Base-by-base conservation (phyloP, 108 stramenopile genomes). In the Discostella pseudostelligera region DNA sequence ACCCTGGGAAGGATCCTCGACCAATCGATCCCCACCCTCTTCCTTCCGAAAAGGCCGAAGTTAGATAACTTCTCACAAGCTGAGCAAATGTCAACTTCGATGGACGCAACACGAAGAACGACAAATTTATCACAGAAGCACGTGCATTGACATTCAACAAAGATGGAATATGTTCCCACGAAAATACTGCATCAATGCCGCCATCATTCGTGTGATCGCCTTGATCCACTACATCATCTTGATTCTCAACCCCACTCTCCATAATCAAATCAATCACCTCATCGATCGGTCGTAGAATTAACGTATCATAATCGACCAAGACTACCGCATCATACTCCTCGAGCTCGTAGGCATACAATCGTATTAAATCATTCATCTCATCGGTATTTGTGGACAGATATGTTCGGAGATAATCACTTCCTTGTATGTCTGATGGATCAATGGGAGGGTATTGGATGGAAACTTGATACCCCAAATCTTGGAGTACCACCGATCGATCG, bases 1-100 rank as follows among this genome's bases (percentile, higher is more conserved):
- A 84, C 12, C 87, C 87, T n/a, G 83, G 59, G 39, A 72, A 80
- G 19, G 63, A 43, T 32, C 84, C 83, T 10, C 83, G 64, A 13
- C 84, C 84, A 8, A 13, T 5, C 0, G 51, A 56, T 1, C 74
- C 80, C 87, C 87, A 88, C 3, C 87, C 87, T 36, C 25, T 64
- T 13, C 8, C 17, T 44, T 62, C 76, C 6, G 63, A 57, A 47
- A 69, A 77, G 28, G 62, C 40, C 29, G 69, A 39, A 17, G 37
- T 35, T 25, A 65, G 35, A 12, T 62, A 49, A 5, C 56, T 56
- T 1, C 10, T 3, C 22, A 57, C 22, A 2, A 77, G 22, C 24
- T 59, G 58, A 4, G 22, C 28, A 39, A 51, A 70, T 8, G 57
- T 70, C 17, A 42, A 32, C 29, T 65, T 77, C 16, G 76, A 77